Base-by-base conservation (phyloP, 2,329 filamentous ascomycete genomes). In the Neofusicoccum sp. region DNA sequence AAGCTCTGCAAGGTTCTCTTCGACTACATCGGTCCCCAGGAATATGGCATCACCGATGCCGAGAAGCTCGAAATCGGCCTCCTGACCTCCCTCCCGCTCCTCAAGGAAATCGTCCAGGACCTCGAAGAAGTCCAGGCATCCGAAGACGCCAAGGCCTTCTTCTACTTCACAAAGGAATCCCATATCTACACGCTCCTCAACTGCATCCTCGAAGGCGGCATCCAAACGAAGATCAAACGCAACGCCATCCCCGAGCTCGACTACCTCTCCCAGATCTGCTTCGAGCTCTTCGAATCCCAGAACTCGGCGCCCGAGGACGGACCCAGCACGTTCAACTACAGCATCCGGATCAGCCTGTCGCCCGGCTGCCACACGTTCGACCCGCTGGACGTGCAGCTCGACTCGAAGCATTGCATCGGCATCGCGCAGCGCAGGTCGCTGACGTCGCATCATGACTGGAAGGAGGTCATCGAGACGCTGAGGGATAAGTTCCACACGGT, bases 21-120 rank as follows among this genome's bases (percentile, higher is more conserved):
- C 72, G 95, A 99, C 77, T 99, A 97, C 75, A 96, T 99, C 71
- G 97, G 95, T 61, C 95, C 95, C 1, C 95, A 99, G 72, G 95
- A 99, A 77, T 99, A 99, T 73, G 95, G 95, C 61, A 99, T 99
- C 68, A 92, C 91, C 3, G 91, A 97, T 72, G 89, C 88, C 64
- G 95, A 99, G 78, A 99, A 99, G 81, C 85, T 99, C n/a, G 95
- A 99, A 75, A 99, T 99, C 75, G 95, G 95, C 1, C 85, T 99
- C 1, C 81, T 99, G 68, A 99, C 95, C 0, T 97, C 93, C 11
- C 81, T 99, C 50, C 96, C 95, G 2, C 83, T 99, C 14, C 86
- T 99, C 49, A 96, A 96, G 76, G 95, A 99, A 78, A 97, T 99
- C 70, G 95, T 99, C 6, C 90, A 93, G 72, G 94, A 99, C 71